Base-by-base conservation (phyloP, 2,329 filamentous ascomycete genomes). In the Aspergillus fumigatus region DNA sequence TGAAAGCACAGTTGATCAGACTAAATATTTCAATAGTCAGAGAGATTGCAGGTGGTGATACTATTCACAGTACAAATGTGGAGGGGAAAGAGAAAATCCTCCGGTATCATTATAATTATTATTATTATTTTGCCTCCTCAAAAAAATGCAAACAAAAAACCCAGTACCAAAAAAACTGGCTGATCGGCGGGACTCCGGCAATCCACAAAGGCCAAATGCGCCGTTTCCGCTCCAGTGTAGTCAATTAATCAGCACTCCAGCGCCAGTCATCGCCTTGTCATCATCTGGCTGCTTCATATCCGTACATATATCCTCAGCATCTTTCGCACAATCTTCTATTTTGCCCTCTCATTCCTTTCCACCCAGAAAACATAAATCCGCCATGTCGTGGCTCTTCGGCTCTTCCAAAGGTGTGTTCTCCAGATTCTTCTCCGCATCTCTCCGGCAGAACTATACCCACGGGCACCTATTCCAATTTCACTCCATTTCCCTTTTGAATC, bases 381-480 rank as follows among this genome's bases (percentile, higher is more conserved):
- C 50, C 26, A 73, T 72, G 71, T 72, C 69, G 53, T 73, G 69
- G 70, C 64, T 73, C 50, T 73, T 71, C 51, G 68, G 71, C 57
- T 71, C 68, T 43, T 72, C 70, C 51, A 70, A 60, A 51, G 64
- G 71, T 73, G 67, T 55, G 66, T 51, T 4, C 35, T 35, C 32
- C 50, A 38, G 9, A 56, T 26, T 48, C 45, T 50, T 51, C 29
- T 54, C 43, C 32, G 26, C 52, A 38, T 51, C 51, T 52, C 51
- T 57, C 49, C 26, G 19, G 8, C 32, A 21, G n/a, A 48, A 54
- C 21, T 43, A 57, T 57, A 43, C 51, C 54, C 32, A 48, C 40
- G 23, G 26, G 26, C 54, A 41, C 41, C 47, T 27, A 17, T 32
- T 53, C 53, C 50, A 23, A 50, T 43, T 26, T 32, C 23, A 48